Evolutionary conservation across 2,329 filamentous ascomycete species (phyloP).

Genomic region (Penicillium crustosum): DNA sequence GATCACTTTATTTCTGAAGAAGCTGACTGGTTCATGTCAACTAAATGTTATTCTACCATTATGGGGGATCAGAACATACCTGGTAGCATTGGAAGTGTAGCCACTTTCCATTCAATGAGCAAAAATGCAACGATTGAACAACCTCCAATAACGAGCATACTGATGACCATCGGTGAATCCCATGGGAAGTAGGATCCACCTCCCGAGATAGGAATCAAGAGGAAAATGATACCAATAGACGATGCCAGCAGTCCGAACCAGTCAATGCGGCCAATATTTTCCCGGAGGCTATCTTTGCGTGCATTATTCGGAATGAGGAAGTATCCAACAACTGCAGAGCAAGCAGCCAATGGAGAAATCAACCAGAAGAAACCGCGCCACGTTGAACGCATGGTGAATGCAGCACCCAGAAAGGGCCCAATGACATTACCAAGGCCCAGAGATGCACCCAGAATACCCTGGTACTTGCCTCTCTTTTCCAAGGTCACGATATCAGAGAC

Average conservation of each 20-base stretch:
- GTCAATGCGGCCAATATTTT: constrained; percentile 58
- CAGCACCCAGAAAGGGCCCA: constrained; percentile 50
- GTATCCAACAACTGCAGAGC: constrained; percentile 50
- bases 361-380: constrained; percentile 53
- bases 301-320: constrained; percentile 55
- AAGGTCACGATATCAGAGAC: constrained; percentile 61
- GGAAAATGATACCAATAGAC: constrained; percentile 57
- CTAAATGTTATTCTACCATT: neutral
- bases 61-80: constrained; percentile 23
- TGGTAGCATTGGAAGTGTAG: constrained; percentile 60
- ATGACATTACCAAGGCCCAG: constrained; percentile 49
- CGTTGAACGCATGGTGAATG: constrained; percentile 44
- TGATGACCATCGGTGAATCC: constrained; percentile 58
- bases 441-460: constrained; percentile 48
- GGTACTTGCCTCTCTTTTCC: constrained; percentile 58
- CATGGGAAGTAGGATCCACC: constrained; percentile 59
- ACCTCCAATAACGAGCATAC: constrained; percentile 56
- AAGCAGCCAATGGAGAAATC: constrained; percentile 52
- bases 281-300: constrained; percentile 47
- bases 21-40: constrained; percentile 32
- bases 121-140: constrained; percentile 52
- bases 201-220: constrained; percentile 64
- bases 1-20: constrained; percentile 58
- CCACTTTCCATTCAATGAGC: constrained; percentile 57
- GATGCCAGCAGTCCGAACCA: constrained; percentile 57